Base-by-base conservation (phyloP, 192 early-diverging fungal genomes). In the Coemansia sp. region DNA sequence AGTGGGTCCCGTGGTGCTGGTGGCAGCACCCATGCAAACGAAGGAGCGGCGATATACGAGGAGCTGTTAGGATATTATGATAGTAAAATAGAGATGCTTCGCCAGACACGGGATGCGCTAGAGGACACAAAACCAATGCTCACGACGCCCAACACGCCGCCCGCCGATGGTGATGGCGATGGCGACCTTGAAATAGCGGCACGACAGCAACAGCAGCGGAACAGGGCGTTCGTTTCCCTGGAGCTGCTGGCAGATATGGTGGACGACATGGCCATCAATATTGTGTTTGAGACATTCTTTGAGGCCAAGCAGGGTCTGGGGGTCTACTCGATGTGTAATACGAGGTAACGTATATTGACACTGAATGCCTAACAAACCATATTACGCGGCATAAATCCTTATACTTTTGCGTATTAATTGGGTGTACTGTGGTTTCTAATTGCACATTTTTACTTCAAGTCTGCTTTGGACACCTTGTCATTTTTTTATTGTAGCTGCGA, bases 301-400 rank as follows among this genome's bases (percentile, higher is more conserved):
- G 90, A 94, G 67, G 75, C 85, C 62, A 89, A 87, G 72, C 82
- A 82, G 53, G 65, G 82, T 51, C 74, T 84, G 16, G 76, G 81
- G 5, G 58, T 83, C n/a, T 95, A 92, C 69, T 87, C 89, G 65
- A 78, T 90, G 45, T 93, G 92, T 70, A 87, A 88, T 70, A 89
- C 90, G 68, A 88, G 85, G 93, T 91, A 89, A 61, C 10, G 49
- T 50, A 50, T 16, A 16, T 6, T 32, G 49, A 14, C 2, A 17
- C 0, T 50, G 49, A 17, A 2, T 32, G 32, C 7, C 25, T 25
- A 38, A 25, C 20, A 25, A 25, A 7, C 39, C 12, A 19, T 38
- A 17, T 14, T 11, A 16, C 5, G 10, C n/a, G 54, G n/a, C 37
- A 32, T 19, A 25, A 7, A 5, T 4, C 32, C 0, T 32, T 32